Conservation (phyloP, 495 filamentous ascomycete species). For the Penicillium parvum region DNA sequence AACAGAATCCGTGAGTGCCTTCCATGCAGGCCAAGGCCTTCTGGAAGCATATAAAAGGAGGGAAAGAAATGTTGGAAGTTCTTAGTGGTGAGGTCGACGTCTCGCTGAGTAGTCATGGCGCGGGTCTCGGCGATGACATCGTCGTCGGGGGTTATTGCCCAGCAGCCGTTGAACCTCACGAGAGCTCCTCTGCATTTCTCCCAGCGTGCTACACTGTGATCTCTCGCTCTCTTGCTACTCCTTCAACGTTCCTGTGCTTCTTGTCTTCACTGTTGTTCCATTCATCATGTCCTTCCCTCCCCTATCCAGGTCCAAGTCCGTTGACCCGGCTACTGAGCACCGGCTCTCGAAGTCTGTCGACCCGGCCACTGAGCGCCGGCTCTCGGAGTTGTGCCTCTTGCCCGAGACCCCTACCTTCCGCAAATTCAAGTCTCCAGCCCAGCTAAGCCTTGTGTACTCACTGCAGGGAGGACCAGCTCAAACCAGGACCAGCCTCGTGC, state of each 20-base stretch:
- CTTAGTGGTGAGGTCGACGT: too few relatives aligned
- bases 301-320: slow-evolving; percentile 11
- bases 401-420: neutral
- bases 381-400: slow-evolving; percentile 4
- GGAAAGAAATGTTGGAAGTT: too few relatives aligned
- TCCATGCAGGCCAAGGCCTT: slow-evolving; percentile 2
- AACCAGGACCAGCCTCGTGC: slow-evolving; percentile 24
- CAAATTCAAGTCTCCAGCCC: slow-evolving; percentile 19
- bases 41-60: too few relatives aligned
- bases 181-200: too few relatives aligned
- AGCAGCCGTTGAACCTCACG: too few relatives aligned
- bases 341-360: too few relatives aligned
- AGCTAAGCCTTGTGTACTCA: slow-evolving; percentile 36
- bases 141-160: neutral
- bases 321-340: slow-evolving; percentile 1
- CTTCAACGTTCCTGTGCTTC: neutral
- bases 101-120: too few relatives aligned
- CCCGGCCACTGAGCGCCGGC: neutral
- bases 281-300: slow-evolving; percentile 13
- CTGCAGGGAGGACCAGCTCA: slow-evolving; percentile 34
- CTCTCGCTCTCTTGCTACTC: neutral
- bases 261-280: neutral
- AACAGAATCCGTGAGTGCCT: slow-evolving; percentile 2
- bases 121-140: neutral
- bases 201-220: too few relatives aligned